Evolutionary conservation across 75 land plant species (phyloP), one percentile per base, ranked within the genome.

Genomic region (Cupressus sempervirens): DNA sequence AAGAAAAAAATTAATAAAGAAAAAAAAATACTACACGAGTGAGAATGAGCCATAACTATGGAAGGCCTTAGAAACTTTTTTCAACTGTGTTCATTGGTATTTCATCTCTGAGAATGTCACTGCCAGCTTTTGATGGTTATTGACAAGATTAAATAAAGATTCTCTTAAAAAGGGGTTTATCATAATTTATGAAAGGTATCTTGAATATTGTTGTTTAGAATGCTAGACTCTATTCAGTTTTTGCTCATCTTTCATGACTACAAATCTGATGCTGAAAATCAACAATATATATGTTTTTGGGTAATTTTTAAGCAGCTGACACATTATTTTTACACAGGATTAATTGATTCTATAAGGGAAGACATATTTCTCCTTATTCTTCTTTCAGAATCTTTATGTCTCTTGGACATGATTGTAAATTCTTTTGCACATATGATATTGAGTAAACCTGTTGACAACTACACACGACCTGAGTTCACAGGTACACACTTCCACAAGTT

Each of bases 341-440:
- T 98, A 9, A 89, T 89, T 58, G 94, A 95, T 85, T 87, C 86
- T 34, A 91, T 98, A 77, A 87, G 98, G 80, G 94, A 96, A 85
- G 93, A 98, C 85, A 91, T 96, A 9, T 89, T 92, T 75, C 83
- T 89, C 74, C 95, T 98, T 54, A 95, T 93, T 38, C 83, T 96
- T 84, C 95, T 98, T 32, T 92, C 98, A 76, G 99, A 98, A 87
- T 92, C 94, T 81, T 84, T 98, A n/a, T 96, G 99, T 76, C 92
- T 98, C 35, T 84, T 98, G 77, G 99, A 98, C 88, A 98, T 98
- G 99, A 91, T 97, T 87, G 96, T 98, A 38, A 96, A 96, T 86
- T 96, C 99, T 62, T 98, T 98, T 90, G 99, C 98, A 30, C 93
- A 92, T 88, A 88, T 87, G 68, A 88, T 98, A 83, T 93, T 94